phyloP scores from a whole-genome alignment of 129 eudicot species.

The Chrysanthemum seticuspe region DNA sequence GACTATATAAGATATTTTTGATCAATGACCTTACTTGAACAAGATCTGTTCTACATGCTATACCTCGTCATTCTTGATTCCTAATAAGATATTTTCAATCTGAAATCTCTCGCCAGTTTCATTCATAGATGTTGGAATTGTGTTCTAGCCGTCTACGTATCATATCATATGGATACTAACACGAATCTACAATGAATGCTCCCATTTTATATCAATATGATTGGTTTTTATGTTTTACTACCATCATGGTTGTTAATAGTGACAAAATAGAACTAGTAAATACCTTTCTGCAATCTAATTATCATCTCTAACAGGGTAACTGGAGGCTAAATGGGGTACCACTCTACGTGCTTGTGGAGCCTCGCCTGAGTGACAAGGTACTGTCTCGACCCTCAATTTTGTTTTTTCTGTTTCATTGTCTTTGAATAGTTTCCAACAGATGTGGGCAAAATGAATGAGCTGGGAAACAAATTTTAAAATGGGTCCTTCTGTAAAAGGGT shows the following conservation, averaged over 20 bases:
- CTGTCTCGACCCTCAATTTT: background rate
- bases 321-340: conserved; percentile 69
- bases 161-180: background rate
- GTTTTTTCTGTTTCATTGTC: background rate
- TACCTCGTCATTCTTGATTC: no score
- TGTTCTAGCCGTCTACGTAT: no score
- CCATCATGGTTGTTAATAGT: background rate
- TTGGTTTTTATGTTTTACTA: background rate
- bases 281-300: conserved; percentile 7
- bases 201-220: background rate
- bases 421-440: background rate
- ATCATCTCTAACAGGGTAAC: conserved; percentile 50
- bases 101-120: no score
- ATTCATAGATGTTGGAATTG: no score
- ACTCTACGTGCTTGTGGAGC: conserved; percentile 84
- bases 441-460: no score
- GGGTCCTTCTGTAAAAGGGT: no score
- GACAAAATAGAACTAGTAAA: background rate
- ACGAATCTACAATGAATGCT: background rate
- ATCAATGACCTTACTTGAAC: no score
- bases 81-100: no score
- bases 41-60: no score
- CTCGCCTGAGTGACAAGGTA: conserved; percentile 64
- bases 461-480: no score
- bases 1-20: no score